Evolutionary conservation across 495 filamentous ascomycete genomes (phyloP).

Genomic region (Rostrohypoxylon terebratum): DNA sequence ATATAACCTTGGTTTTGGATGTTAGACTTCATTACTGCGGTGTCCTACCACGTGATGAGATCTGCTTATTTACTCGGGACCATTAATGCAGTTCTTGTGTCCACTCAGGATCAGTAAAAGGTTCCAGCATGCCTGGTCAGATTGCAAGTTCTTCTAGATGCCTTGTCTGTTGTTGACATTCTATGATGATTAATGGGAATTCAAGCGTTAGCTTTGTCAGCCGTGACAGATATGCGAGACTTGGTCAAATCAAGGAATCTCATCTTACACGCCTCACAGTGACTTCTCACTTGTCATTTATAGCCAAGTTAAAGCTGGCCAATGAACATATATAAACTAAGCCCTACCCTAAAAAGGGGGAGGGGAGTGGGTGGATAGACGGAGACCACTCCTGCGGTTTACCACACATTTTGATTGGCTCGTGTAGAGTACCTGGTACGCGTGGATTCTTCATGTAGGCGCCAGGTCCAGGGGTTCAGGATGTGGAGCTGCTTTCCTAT

Average conservation of each 20-base stretch:
- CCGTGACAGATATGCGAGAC: background rate
- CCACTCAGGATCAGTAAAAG: background rate
- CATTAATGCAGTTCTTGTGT: background rate
- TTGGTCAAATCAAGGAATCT: background rate
- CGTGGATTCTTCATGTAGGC: background rate
- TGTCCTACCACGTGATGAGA: slow-evolving; percentile 1
- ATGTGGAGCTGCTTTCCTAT: background rate
- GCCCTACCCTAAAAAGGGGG: background rate
- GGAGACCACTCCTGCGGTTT: background rate
- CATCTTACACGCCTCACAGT: background rate
- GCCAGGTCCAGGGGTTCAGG: background rate
- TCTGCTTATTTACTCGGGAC: slow-evolving; percentile 11
- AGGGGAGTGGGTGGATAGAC: background rate
- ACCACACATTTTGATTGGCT: background rate
- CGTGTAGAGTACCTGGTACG: too few species aligned
- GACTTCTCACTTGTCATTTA: background rate
- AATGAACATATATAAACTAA: background rate
- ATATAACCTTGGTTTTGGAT: background rate
- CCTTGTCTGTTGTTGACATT: background rate
- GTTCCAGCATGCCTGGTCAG: background rate
- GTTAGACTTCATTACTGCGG: background rate
- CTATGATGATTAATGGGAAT: background rate
- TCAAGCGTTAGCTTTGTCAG: background rate
- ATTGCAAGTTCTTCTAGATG: background rate
- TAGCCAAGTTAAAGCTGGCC: background rate